Conservation (phyloP, 2,329 filamentous ascomycete genomes). For the Trichophyton equinum region DNA sequence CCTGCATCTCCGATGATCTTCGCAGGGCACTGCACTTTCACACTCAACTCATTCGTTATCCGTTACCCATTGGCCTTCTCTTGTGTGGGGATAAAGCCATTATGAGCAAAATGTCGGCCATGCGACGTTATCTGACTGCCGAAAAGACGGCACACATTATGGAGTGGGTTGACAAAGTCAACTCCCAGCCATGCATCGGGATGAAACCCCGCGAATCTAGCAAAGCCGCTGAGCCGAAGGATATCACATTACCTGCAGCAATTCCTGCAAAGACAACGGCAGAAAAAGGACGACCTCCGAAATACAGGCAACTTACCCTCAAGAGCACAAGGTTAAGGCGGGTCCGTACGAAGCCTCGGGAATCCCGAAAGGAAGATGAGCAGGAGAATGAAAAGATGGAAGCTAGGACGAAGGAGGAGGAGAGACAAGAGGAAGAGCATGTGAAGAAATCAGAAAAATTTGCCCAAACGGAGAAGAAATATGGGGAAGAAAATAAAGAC, state of each 20-base stretch:
- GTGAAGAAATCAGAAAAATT: not conserved
- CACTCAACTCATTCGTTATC: not conserved
- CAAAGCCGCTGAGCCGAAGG: not conserved
- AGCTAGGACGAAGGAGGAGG: not conserved
- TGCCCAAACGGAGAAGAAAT: not conserved
- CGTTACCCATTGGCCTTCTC: no score
- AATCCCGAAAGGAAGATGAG: not conserved
- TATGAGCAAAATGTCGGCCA: not conserved
- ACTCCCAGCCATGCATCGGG: not conserved
- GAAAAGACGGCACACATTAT: not conserved
- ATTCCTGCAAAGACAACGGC: not conserved
- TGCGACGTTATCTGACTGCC: not conserved
- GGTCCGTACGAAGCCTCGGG: not conserved
- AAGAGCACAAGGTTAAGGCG: not conserved
- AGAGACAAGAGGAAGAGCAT: not conserved
- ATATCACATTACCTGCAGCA: not conserved
- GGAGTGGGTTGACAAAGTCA: not conserved
- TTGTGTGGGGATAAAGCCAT: not conserved
- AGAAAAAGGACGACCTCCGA: not conserved
- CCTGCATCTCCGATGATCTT: not conserved
- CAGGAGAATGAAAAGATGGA: not conserved
- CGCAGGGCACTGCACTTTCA: not conserved
- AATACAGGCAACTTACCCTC: not conserved
- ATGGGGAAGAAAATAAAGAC: not conserved
- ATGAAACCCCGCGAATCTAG: not conserved